A percentile compares a stretch with the other conserved stretches of the same genome.
Evolutionary conservation across 208 protist species (phyloP).

Genomic region (Leishmania martiniquensis): DNA sequence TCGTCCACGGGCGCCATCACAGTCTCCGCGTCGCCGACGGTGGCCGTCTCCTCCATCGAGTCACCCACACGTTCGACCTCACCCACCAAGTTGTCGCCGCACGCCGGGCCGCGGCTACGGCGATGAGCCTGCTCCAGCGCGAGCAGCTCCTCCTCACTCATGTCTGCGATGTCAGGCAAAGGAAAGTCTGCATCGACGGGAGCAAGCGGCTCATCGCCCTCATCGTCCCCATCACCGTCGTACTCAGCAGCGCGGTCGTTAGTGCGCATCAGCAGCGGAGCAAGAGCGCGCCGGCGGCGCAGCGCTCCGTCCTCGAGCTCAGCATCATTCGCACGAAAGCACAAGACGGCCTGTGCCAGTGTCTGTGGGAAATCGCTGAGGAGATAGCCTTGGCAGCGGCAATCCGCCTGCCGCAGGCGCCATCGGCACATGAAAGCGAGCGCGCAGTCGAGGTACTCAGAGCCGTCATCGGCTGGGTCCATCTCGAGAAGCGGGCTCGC

Average conservation of each 20-base stretch:
- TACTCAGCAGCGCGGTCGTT: constrained; percentile 16
- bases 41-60: constrained; percentile 9
- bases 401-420: constrained; percentile 82
- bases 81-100: constrained; percentile 5
- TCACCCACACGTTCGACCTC: neutral
- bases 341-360: constrained; percentile 77
- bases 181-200: constrained; percentile 70
- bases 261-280: constrained; percentile 16
- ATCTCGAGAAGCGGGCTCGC: neutral
- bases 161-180: constrained; percentile 40
- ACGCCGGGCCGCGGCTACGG: constrained; percentile 19
- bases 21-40: constrained; percentile 31
- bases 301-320: constrained; percentile 36
- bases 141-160: constrained; percentile 53
- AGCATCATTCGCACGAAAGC: constrained; percentile 62
- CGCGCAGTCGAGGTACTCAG: constrained; percentile 69
- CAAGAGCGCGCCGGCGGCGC: constrained; percentile 28
- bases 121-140: constrained; percentile 35
- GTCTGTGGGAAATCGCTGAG: constrained; percentile 87
- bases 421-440: constrained; percentile 85
- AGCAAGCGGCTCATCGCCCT: constrained; percentile 32
- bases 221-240: constrained; percentile 9
- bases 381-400: constrained; percentile 92
- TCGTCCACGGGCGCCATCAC: constrained; percentile 67
- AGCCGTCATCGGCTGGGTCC: constrained; percentile 20